phyloP scores from a whole-genome alignment of 805 yeast species.

The Yamadazyma kitorensis region DNA sequence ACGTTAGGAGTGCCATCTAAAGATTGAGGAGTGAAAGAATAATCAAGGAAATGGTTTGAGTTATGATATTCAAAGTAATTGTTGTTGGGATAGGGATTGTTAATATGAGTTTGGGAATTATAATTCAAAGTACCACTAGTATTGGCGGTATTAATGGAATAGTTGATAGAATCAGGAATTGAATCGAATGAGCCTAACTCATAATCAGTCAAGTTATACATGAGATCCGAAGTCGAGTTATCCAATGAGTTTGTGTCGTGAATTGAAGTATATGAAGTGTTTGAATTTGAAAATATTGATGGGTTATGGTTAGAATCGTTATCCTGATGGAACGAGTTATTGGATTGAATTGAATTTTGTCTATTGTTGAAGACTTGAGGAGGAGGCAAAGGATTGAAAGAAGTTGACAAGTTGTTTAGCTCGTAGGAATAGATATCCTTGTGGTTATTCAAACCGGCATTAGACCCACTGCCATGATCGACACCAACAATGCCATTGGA shows the following conservation, averaged over 20 bases:
- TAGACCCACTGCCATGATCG: not conserved
- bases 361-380: slow-evolving; percentile 17
- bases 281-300: slow-evolving; percentile 14
- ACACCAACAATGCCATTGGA: not conserved
- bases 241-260: slow-evolving; percentile 7
- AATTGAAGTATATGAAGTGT: slow-evolving; percentile 11
- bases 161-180: slow-evolving; percentile 21
- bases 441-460: not conserved
- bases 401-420: slow-evolving; percentile 1
- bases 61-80: slow-evolving; percentile 11
- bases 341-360: slow-evolving; percentile 14
- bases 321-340: slow-evolving; percentile 12
- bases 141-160: not conserved
- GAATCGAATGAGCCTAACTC: slow-evolving; percentile 26
- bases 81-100: slow-evolving; percentile 4
- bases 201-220: slow-evolving; percentile 23
- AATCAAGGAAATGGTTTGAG: slow-evolving; percentile 9
- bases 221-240: slow-evolving; percentile 15
- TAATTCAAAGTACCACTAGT: slow-evolving; percentile 3
- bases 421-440: slow-evolving; percentile 1
- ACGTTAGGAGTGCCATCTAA: no score
- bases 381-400: slow-evolving; percentile 20
- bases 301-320: slow-evolving; percentile 9
- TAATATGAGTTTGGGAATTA: slow-evolving; percentile 3
- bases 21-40: slow-evolving; percentile 4